Evolutionary conservation across 192 early-diverging fungal genomes (phyloP), one percentile per base, ranked within the genome.

Genomic region (Spizellomyces punctatus): DNA sequence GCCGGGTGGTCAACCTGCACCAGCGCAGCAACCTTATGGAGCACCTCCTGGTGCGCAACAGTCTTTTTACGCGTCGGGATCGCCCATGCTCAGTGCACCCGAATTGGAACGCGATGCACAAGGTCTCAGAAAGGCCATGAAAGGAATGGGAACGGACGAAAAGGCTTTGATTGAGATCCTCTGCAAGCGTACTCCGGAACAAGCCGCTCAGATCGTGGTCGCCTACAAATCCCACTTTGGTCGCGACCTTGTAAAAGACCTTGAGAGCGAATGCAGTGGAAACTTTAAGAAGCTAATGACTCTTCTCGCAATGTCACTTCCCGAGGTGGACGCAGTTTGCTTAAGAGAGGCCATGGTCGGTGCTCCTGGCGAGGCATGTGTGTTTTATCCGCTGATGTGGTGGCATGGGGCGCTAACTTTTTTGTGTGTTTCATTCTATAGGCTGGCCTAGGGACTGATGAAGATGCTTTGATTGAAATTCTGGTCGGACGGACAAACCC

Each of bases 401-500:
- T 12, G 17, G 17, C 17, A n/a, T 54, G 12, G 50, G 17, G 17
- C 17, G 17, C 50, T 54, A 54, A 54, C 0, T 4, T 52, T 67
- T 3, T 22, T 68, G 54, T 41, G 48, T 22, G 14, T 42, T 58
- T 44, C 5, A 44, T 7, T 49, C 0, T 21, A 22, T 48, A 73
- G 72, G 14, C 49, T 12, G 81, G 81, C 6, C 12, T 83, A 8
- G 79, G 79, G 2, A 84, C 77, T 2, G 74, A 83, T 66, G 81
- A 84, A 63, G 83, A 85, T 57, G 73, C 65, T 10, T 50, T 84
- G 49, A 75, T 84, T 21, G 82, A 84, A 63, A 77, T 83, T 12
- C 49, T 84, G n/a, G 77, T 75, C 42, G 83, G 83, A n/a, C 69
- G 82, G n/a, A 78, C 83, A 56, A 82, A 81, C 64, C 66, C 64